phyloP scores from a whole-genome alignment of 257 asterid species.

The Leptodermis oblonga region DNA sequence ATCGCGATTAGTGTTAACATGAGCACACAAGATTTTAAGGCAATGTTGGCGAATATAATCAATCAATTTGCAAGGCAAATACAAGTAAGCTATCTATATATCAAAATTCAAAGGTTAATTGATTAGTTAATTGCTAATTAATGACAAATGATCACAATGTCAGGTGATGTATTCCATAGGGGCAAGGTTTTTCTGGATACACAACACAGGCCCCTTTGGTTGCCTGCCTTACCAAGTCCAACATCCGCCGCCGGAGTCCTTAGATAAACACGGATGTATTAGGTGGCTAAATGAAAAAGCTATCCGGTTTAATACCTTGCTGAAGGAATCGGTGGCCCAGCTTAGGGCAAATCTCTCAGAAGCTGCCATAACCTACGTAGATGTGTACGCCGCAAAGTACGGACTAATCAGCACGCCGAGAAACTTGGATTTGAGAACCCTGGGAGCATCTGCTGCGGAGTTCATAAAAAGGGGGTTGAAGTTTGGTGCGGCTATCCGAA shows the following conservation, averaged over 20 bases:
- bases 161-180: constrained; percentile 53
- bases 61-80: constrained; percentile 35
- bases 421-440: constrained; percentile 39
- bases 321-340: constrained; percentile 31
- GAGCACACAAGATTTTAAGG: constrained; percentile 23
- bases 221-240: constrained; percentile 43
- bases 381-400: constrained; percentile 59
- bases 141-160: too few species aligned
- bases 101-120: too few species aligned
- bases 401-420: constrained; percentile 47
- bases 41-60: constrained; percentile 34
- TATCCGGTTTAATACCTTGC: constrained; percentile 40
- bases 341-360: constrained; percentile 40
- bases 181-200: constrained; percentile 64
- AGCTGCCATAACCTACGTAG: constrained; percentile 54
- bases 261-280: constrained; percentile 41
- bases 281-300: constrained; percentile 52
- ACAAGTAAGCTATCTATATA: constrained; percentile 32
- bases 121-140: too few species aligned
- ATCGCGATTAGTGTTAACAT: constrained; percentile 29
- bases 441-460: constrained; percentile 55
- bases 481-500: constrained; percentile 66
- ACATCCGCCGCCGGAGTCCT: constrained; percentile 1
- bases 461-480: constrained; percentile 44
- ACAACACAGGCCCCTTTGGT: constrained; percentile 76